Evolutionary conservation across 2,329 filamentous ascomycete genomes (phyloP), one percentile per base, ranked within the genome.

Genomic region (Plenodomus tracheiphilus): DNA sequence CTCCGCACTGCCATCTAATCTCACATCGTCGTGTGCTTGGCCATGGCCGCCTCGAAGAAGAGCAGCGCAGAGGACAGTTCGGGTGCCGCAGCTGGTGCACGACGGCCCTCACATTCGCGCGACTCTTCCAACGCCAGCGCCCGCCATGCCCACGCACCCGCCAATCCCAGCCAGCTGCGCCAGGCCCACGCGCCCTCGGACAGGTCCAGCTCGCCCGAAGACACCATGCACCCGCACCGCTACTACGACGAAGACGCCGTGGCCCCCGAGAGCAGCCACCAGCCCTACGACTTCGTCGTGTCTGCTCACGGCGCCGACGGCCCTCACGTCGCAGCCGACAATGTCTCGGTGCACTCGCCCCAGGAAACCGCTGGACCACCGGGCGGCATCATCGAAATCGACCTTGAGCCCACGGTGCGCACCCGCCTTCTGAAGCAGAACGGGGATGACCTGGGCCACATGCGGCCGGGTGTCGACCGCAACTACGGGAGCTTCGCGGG

Each of bases 401-500:
- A 69, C 39, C 40, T 62, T 22, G 69, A 71, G 42, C 65, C 71
- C 3, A 72, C 69, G 19, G 69, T 67, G 18, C 72, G 70, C 25
- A 69, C 75, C 15, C 64, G 69, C 17, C 54, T 79, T 43, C 59
- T 77, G 42, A 65, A 65, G 38, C 64, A 73, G 39, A 61, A 71
- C 34, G 62, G 67, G 36, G 69, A 57, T 64, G 74, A 72, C 46
- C 87, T 94, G 74, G 89, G 89, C 60, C 88, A 88, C 15, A 90
- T 92, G 1, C 77, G 84, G 32, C 81, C 87, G 0, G 75, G 74
- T 39, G 83, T 80, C 41, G 78, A 79, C 3, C 68, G 72, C 45
- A 76, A 73, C 45, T 76, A 79, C 78, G 74, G 80, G 74, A 81
- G 75, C 58, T 79, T 86, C 60, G 61, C 61, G 60, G 74, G 80